phyloP scores from a whole-genome alignment of 129 eudicot species.

The Artemisia annua region DNA sequence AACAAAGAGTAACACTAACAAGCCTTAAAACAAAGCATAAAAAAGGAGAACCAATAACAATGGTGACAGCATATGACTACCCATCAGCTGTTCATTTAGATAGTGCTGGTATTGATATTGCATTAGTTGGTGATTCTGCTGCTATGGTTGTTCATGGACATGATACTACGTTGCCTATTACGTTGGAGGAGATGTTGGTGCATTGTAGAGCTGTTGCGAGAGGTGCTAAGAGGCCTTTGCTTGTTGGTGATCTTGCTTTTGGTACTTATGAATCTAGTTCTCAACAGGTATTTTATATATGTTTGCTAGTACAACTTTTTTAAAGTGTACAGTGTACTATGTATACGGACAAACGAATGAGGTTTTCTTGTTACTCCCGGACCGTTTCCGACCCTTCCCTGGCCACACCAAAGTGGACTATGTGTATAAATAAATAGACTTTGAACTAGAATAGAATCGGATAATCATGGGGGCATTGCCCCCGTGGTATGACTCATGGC shows the following conservation, averaged over 20 bases:
- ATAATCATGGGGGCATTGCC: no score
- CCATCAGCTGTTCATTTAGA: slow-evolving; percentile 95
- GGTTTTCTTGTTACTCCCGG: no score
- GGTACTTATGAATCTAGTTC: slow-evolving; percentile 85
- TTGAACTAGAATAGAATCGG: no score
- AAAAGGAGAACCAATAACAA: slow-evolving; percentile 69
- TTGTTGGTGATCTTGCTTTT: slow-evolving; percentile 92
- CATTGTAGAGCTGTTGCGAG: slow-evolving; percentile 92
- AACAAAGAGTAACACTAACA: slow-evolving; percentile 68
- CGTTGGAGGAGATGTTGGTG: slow-evolving; percentile 81
- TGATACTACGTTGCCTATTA: slow-evolving; percentile 92
- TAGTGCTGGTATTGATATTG: slow-evolving; percentile 81
- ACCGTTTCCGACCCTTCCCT: no score
- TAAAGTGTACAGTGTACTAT: no score
- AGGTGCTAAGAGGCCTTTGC: slow-evolving; percentile 85
- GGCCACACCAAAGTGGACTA: no score
- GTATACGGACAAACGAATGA: no score
- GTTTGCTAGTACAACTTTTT: no score
- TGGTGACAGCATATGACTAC: slow-evolving; percentile 96
- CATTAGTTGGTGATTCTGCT: slow-evolving; percentile 94
- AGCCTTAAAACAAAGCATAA: slow-evolving; percentile 56
- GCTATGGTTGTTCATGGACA: slow-evolving; percentile 97
- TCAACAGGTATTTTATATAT: slow-evolving; percentile 51
- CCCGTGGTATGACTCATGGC: no score
- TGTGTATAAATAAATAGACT: no score